phyloP scores from a whole-genome alignment of 1,139 yeast genomes.

The Diutina siamensis region DNA sequence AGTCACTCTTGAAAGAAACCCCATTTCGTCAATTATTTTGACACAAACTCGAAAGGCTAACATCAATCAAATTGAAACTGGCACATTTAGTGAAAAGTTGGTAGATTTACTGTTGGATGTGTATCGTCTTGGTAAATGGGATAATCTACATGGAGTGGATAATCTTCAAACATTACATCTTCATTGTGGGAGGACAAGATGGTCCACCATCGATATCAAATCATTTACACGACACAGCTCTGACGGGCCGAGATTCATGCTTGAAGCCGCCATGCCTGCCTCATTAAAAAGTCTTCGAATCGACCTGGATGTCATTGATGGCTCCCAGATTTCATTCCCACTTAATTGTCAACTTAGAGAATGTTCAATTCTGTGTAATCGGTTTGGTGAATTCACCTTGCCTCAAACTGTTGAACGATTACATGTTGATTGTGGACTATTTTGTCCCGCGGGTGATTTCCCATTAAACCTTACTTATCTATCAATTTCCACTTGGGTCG shows the following conservation, averaged over 20 bases:
- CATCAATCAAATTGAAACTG: background rate
- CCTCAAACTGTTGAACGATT: background rate
- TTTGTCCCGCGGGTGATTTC: background rate
- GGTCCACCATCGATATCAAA: slow-evolving; percentile 1
- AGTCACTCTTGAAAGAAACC: background rate
- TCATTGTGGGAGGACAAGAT: background rate
- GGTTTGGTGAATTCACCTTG: background rate
- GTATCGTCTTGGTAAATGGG: background rate
- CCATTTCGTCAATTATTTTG: background rate
- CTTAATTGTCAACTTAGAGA: background rate
- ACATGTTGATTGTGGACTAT: background rate
- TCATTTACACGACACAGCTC: background rate
- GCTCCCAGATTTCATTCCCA: background rate
- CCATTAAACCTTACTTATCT: background rate
- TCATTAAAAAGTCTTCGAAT: background rate
- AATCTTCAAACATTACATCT: background rate
- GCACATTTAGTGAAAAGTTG: background rate
- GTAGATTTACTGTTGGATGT: background rate
- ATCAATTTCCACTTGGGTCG: background rate
- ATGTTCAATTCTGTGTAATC: background rate
- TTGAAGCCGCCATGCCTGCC: background rate
- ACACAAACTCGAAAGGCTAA: background rate
- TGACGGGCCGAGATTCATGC: background rate
- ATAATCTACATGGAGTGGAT: background rate
- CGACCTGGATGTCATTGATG: background rate